Conservation (phyloP, 768 basidiomycete species). For the Tylopilus plumbeoviolaceoides region DNA sequence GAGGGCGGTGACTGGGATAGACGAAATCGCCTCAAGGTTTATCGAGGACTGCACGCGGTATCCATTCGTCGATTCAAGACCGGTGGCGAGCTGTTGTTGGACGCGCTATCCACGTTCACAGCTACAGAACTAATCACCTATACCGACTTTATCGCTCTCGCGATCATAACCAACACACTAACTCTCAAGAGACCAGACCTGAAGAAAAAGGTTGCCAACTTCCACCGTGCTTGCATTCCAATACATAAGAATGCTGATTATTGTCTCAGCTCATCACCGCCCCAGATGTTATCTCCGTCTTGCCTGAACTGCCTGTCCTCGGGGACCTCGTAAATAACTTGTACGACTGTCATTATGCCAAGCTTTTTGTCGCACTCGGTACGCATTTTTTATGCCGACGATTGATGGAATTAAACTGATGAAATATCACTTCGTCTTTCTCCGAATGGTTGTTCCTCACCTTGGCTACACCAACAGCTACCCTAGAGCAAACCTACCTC, state of each 20-base stretch:
- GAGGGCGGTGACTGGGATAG: conserved; percentile 98
- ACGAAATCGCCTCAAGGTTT: conserved; percentile 94
- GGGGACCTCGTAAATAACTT: conserved; percentile 82
- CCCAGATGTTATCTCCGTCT: conserved; percentile 82
- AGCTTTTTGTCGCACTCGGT: conserved; percentile 91
- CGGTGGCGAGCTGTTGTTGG: conserved; percentile 80
- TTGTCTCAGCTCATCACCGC: conserved; percentile 66
- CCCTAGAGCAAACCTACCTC: conserved; percentile 83
- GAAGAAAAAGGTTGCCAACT: conserved; percentile 73
- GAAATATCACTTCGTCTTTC: not conserved
- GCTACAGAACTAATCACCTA: conserved; percentile 86
- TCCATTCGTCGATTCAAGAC: conserved; percentile 89
- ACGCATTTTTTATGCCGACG: conserved; percentile 13
- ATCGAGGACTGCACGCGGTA: conserved; percentile 79
- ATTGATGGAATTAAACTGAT: conserved; percentile 4
- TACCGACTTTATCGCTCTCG: conserved; percentile 84
- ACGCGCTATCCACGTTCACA: conserved; percentile 92
- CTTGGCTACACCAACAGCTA: conserved; percentile 44
- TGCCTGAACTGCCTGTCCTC: conserved; percentile 79
- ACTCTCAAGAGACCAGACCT: conserved; percentile 78
- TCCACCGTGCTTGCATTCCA: not conserved
- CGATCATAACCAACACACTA: conserved; percentile 76
- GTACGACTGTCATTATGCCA: conserved; percentile 91
- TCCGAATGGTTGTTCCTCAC: not conserved
- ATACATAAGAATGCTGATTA: not conserved